Conservation (phyloP, 495 filamentous ascomycete species). For the Polyplosphaeria fusca region DNA sequence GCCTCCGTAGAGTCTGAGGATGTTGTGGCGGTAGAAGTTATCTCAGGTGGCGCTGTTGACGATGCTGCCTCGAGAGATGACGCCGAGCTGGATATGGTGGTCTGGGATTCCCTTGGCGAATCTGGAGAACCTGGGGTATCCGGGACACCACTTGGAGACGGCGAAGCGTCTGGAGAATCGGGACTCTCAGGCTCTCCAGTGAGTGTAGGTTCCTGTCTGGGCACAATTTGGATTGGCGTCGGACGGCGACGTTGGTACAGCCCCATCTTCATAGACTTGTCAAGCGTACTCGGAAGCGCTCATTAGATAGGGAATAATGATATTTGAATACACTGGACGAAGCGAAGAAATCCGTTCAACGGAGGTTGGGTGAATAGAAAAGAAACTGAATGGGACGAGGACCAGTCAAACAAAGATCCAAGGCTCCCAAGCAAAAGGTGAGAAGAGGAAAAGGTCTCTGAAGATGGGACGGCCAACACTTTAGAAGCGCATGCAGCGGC, state of each 20-base stretch:
- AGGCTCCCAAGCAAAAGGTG: neutral
- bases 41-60: neutral
- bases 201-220: conserved; percentile 15
- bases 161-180: neutral
- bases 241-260: conserved; percentile 15
- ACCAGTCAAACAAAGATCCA: neutral
- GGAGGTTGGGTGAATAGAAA: conserved; percentile 2
- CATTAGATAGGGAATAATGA: conserved; percentile 3
- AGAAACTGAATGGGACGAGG: neutral
- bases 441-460: neutral
- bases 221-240: conserved; percentile 9
- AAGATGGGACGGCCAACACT: neutral
- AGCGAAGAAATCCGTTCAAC: conserved; percentile 23
- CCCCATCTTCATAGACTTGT: conserved; percentile 8
- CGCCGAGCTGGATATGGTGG: neutral
- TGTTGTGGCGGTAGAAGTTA: neutral
- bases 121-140: conserved; percentile 8
- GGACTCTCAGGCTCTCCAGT: conserved; percentile 10
- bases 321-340: conserved; percentile 1
- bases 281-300: neutral
- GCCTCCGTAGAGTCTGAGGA: too few species aligned
- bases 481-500: neutral
- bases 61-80: neutral
- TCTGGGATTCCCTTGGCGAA: conserved; percentile 2
- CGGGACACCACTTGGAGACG: neutral